phyloP scores from a whole-genome alignment of 306 rosid genomes.

The Senna tora region DNA sequence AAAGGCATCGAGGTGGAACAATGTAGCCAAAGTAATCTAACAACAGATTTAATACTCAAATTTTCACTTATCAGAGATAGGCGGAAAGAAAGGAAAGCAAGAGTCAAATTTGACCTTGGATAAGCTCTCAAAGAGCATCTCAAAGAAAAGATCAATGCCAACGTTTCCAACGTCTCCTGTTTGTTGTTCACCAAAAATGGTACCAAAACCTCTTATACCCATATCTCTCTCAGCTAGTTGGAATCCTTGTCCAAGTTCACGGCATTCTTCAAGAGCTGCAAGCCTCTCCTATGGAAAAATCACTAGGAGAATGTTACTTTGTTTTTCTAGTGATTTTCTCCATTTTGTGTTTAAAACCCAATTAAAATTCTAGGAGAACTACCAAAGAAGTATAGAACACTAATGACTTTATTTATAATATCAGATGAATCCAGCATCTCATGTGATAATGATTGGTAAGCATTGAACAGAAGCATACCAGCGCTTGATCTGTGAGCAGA shows the following conservation, averaged over 20 bases:
- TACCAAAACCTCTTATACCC: constrained; percentile 97
- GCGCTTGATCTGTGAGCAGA: constrained; percentile 74
- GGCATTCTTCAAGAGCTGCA: constrained; percentile 88
- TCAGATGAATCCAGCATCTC: constrained; percentile 19
- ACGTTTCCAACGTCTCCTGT: constrained; percentile 97
- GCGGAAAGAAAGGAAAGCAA: constrained; percentile 24
- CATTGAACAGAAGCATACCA: constrained; percentile 58
- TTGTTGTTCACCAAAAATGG: constrained; percentile 94
- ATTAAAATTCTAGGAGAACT: constrained; percentile 11
- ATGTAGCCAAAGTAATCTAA: constrained; percentile 25
- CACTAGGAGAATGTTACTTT: constrained; percentile 47
- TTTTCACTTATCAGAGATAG: constrained; percentile 23
- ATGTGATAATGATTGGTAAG: constrained; percentile 24
- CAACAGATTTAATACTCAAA: not conserved
- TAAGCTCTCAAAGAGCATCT: constrained; percentile 99
- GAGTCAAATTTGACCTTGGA: constrained; percentile 67
- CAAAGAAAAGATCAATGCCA: constrained; percentile 95
- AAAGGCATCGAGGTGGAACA: constrained; percentile 15
- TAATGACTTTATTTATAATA: constrained; percentile 2
- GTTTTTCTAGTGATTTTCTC: constrained; percentile 28
- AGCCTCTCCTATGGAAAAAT: constrained; percentile 77
- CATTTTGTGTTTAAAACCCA: constrained; percentile 25
- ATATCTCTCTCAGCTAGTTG: constrained; percentile 97
- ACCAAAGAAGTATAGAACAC: constrained; percentile 12
- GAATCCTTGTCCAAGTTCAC: constrained; percentile 97